Base-by-base conservation (phyloP, 345 rosid genomes). In the Sisymbrium irio region DNA sequence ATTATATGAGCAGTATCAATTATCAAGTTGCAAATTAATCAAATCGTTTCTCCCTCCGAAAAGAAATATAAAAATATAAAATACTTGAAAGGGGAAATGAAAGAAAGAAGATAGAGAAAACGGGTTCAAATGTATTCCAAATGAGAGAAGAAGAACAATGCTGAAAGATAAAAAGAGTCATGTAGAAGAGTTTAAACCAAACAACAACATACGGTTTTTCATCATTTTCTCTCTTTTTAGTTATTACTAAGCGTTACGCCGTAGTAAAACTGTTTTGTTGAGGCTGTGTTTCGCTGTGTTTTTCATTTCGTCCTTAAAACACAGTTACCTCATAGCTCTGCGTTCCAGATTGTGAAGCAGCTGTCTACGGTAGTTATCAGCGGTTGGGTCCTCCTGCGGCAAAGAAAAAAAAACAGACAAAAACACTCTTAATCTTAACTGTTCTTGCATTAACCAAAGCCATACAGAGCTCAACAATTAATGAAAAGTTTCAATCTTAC, bases 331-430 rank as follows among this genome's bases (percentile, higher is more conserved):
- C 71, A 27, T 20, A 35, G 25, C n/a, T 67, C n/a, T 6, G 32
- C 3, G 22, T 11, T 35, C 18, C 19, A 83, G 20, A 35, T 50
- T 83, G 57, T 30, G 9, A 14, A 62, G 1, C 62, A 83, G 64
- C 67, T 53, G 45, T 30, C 1, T 57, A 12, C 51, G 27, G 15
- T 17, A 6, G 7, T 19, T 2, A 7, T 17, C 27, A 49, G 68
- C n/a, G 3, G 3, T 17, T 9, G 73, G 41, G 13, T 79, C 77
- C 59, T 59, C 69, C 86, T 83, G 70, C 14, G 12, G 30, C 36
- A 2, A 41, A 1, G 30, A 42, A 2, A 41, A 1, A 41, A 28
- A 22, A 12, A 4, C 62, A 49, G 1, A 53, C n/a, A 51, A 28
- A 28, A 49, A 53, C 27, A 53, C 46, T 10, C 11, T 7, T 2